phyloP scores from a whole-genome alignment of 495 filamentous ascomycete species.

The Penicillium macrosclerotiorum region DNA sequence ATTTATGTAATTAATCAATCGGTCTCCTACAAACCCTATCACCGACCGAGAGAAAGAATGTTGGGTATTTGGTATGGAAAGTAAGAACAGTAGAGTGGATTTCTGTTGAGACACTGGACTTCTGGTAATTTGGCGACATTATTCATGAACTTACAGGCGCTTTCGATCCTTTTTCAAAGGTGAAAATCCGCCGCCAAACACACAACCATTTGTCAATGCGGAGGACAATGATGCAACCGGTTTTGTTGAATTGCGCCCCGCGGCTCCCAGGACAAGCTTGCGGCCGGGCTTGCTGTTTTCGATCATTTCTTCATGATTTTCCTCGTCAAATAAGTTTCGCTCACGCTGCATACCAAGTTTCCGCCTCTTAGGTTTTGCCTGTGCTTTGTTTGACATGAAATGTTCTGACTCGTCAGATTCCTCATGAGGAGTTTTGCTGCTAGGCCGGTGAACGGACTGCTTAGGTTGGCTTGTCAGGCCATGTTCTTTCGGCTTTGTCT shows the following conservation, averaged over 20 bases:
- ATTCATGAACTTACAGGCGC: constrained; percentile 19
- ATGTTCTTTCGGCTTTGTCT: constrained; percentile 8
- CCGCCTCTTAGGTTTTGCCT: constrained; percentile 68
- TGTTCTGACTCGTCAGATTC: constrained; percentile 6
- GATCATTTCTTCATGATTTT: constrained; percentile 44
- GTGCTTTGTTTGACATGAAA: constrained; percentile 31
- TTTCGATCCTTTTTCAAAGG: constrained; percentile 80
- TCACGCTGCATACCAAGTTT: constrained; percentile 63
- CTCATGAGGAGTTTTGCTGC: neutral
- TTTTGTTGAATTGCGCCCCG: constrained; percentile 17
- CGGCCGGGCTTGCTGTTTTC: constrained; percentile 31
- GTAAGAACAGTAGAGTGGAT: no score
- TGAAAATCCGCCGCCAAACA: constrained; percentile 58
- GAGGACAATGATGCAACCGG: constrained; percentile 18
- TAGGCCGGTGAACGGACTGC: constrained; percentile 1
- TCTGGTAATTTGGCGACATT: neutral
- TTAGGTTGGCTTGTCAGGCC: constrained; percentile 8
- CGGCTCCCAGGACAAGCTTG: constrained; percentile 25
- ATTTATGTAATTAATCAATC: no score
- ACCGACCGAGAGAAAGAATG: neutral
- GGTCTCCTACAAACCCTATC: no score
- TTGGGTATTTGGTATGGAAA: no score
- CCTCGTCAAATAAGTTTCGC: constrained; percentile 74
- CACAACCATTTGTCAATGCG: constrained; percentile 11
- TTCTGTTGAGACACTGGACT: neutral